Evolutionary conservation across 2,329 filamentous ascomycete genomes (phyloP).

Genomic region (Neonectria faginata): DNA sequence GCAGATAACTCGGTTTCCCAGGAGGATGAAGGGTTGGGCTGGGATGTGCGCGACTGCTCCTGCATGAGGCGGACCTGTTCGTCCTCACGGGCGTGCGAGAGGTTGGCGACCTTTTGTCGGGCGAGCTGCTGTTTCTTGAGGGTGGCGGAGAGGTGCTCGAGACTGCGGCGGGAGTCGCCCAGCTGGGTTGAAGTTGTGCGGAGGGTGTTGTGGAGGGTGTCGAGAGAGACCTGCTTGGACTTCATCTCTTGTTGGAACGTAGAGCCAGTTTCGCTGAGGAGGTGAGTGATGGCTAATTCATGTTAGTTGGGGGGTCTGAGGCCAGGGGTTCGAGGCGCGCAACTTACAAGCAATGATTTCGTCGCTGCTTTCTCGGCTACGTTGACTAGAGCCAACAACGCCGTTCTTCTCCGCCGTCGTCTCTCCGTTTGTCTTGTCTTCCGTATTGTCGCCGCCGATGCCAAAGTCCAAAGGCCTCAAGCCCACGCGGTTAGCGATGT

Average conservation of each 20-base stretch:
- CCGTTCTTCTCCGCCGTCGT: slow-evolving; percentile 58
- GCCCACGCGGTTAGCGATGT: slow-evolving; percentile 89
- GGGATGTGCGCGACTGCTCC: slow-evolving; percentile 55
- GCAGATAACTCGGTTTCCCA: slow-evolving; percentile 68
- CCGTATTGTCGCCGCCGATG: slow-evolving; percentile 75
- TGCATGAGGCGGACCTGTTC: slow-evolving; percentile 67
- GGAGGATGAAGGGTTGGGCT: slow-evolving; percentile 58
- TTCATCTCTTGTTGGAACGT: slow-evolving; percentile 85
- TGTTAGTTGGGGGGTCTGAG: slow-evolving; percentile 7
- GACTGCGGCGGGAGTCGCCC: slow-evolving; percentile 77
- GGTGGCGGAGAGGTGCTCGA: slow-evolving; percentile 77
- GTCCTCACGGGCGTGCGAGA: slow-evolving; percentile 78
- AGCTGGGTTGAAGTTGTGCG: slow-evolving; percentile 83
- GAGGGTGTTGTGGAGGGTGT: slow-evolving; percentile 83
- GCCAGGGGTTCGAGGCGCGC: neutral
- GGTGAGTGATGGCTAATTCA: slow-evolving; percentile 77
- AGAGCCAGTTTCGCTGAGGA: slow-evolving; percentile 81
- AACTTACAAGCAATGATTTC: slow-evolving; percentile 83
- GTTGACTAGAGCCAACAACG: slow-evolving; percentile 60
- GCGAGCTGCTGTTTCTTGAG: slow-evolving; percentile 73
- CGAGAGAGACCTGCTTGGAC: slow-evolving; percentile 85
- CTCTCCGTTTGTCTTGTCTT: slow-evolving; percentile 59
- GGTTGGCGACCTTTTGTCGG: slow-evolving; percentile 80
- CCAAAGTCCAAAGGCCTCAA: slow-evolving; percentile 94
- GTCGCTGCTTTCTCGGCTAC: slow-evolving; percentile 78